A percentile compares a stretch with the other conserved stretches of the same genome.
Conservation (phyloP, 345 rosid species). For the Chamaenerion angustifolium region DNA sequence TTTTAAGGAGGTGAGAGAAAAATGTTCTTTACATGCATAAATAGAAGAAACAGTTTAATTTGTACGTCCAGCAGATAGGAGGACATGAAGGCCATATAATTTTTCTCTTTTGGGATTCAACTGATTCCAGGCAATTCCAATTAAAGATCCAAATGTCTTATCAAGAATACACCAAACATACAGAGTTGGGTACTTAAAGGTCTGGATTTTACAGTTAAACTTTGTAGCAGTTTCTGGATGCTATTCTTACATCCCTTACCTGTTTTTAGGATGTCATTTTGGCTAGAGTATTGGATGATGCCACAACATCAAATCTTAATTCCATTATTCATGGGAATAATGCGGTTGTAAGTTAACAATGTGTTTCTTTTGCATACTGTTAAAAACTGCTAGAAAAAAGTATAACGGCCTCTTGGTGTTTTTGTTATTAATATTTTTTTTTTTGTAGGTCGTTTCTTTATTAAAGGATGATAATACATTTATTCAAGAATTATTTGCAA, state of each 20-base stretch:
- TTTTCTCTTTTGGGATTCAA: not conserved
- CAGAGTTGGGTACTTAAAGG: constrained; percentile 86
- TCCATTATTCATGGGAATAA: constrained; percentile 62
- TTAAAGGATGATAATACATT: constrained; percentile 77
- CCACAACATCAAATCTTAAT: constrained; percentile 48
- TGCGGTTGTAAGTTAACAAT: constrained; percentile 45
- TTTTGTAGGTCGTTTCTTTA: constrained; percentile 55
- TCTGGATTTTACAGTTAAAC: constrained; percentile 18
- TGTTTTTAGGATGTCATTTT: constrained; percentile 73
- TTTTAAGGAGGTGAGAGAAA: constrained; percentile 67
- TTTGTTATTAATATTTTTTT: constrained; percentile 7
- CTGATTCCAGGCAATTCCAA: constrained; percentile 55
- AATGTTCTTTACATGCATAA: not conserved
- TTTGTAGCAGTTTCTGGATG: constrained; percentile 5
- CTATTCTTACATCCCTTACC: constrained; percentile 8
- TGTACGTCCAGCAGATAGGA: too few relatives aligned
- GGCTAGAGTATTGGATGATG: constrained; percentile 84
- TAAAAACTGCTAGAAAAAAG: too few relatives aligned
- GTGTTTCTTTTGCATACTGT: not conserved
- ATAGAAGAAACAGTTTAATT: not conserved
- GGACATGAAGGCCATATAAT: too few relatives aligned
- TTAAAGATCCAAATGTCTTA: constrained; percentile 48
- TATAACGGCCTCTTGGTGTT: not conserved
- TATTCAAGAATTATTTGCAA: constrained; percentile 76
- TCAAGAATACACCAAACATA: constrained; percentile 84